Conservation (phyloP, 208 protist genomes). For the Acanthamoeba lenticulata region DNA sequence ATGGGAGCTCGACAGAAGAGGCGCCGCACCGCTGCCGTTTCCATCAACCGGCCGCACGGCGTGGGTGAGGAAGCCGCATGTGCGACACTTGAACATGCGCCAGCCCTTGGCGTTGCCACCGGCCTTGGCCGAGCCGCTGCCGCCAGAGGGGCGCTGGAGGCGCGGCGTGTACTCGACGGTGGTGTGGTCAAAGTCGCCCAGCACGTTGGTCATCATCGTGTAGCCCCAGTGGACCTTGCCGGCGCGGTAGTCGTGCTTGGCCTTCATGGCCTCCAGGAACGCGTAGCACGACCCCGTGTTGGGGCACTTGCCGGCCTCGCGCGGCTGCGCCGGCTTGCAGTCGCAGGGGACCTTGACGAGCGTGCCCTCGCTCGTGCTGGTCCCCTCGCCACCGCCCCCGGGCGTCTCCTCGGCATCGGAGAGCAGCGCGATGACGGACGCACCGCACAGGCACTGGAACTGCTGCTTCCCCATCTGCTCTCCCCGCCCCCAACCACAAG, state of each 20-base stretch:
- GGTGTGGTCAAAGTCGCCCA: slow-evolving; percentile 70
- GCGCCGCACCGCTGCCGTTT: neutral
- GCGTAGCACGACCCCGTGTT: neutral
- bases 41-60: slow-evolving; percentile 3
- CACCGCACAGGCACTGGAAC: slow-evolving; percentile 77
- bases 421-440: slow-evolving; percentile 62
- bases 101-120: slow-evolving; percentile 58
- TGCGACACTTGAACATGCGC: slow-evolving; percentile 76
- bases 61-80: slow-evolving; percentile 75
- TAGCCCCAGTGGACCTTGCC: slow-evolving; percentile 70
- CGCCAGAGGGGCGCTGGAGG: neutral
- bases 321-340: neutral
- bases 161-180: slow-evolving; percentile 46
- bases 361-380: neutral
- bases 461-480: slow-evolving; percentile 61
- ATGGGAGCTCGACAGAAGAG: neutral
- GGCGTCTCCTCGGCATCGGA: neutral
- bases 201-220: slow-evolving; percentile 73
- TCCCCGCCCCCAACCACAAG: neutral
- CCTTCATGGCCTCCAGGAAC: slow-evolving; percentile 73
- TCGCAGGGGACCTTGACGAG: neutral
- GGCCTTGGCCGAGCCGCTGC: neutral
- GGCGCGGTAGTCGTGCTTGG: slow-evolving; percentile 57
- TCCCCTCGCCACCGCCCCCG: neutral
- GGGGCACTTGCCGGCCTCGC: neutral